Conservation (phyloP, 1,284 basidiomycete species). For the Stereum hirsutum region DNA sequence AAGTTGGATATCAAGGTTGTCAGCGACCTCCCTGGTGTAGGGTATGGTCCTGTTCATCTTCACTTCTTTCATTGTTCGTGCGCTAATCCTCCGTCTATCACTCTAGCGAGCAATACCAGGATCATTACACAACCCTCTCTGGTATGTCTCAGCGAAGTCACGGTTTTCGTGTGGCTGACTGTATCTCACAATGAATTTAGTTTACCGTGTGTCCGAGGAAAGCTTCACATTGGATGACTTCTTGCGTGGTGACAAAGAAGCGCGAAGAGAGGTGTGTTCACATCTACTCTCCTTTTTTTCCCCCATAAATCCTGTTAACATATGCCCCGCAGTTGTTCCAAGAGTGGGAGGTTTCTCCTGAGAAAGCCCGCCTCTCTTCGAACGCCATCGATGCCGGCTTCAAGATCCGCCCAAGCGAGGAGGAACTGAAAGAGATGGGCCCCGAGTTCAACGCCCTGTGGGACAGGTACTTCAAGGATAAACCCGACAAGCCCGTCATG, state of each 20-base stretch:
- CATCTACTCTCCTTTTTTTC: background rate
- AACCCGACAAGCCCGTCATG: slow-evolving; percentile 71
- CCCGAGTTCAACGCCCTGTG: slow-evolving; percentile 65
- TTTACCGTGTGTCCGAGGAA: slow-evolving; percentile 62
- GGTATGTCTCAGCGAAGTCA: slow-evolving; percentile 24
- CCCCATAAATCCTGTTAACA: slow-evolving; percentile 1
- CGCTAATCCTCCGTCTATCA: background rate
- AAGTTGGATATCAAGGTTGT: slow-evolving; percentile 51
- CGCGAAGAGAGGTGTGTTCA: slow-evolving; percentile 37
- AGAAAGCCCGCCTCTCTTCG: slow-evolving; percentile 59
- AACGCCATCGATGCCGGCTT: slow-evolving; percentile 69
- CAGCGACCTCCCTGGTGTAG: slow-evolving; percentile 63
- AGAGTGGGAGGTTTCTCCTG: slow-evolving; percentile 62
- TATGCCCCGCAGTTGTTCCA: slow-evolving; percentile 35
- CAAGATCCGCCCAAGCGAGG: slow-evolving; percentile 64
- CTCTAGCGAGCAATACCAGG: slow-evolving; percentile 57
- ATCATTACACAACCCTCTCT: slow-evolving; percentile 64
- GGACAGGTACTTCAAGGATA: slow-evolving; percentile 65
- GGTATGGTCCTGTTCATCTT: too few relatives aligned
- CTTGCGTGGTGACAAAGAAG: slow-evolving; percentile 54
- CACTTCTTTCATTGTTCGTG: slow-evolving; percentile 7
- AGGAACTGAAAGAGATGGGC: slow-evolving; percentile 66
- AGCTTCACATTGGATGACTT: slow-evolving; percentile 57
- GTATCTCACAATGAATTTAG: slow-evolving; percentile 21
- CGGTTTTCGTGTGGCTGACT: background rate